Percentiles rank a stretch among this genome's conserved stretches.
phyloP scores from a whole-genome alignment of 306 rosid species.

The Ziziphus jujuba region DNA sequence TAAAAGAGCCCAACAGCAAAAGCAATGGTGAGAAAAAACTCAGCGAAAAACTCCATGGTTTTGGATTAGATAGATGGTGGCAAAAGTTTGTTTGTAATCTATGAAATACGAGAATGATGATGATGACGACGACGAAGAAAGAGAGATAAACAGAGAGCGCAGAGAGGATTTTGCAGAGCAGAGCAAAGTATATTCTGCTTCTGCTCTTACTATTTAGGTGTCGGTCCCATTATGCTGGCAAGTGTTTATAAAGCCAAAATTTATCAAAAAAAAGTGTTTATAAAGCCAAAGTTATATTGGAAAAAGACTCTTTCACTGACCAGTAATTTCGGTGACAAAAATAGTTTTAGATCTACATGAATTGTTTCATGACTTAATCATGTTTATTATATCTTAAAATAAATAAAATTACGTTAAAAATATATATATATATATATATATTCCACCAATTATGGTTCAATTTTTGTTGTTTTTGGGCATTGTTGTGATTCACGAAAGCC shows the following conservation, averaged over 20 bases:
- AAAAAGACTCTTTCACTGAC: conserved; percentile 39
- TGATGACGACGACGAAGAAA: not conserved
- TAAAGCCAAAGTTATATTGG: conserved; percentile 16
- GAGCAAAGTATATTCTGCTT: conserved; percentile 57
- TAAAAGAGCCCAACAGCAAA: conserved; percentile 44
- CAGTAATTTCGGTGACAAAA: not conserved
- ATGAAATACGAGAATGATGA: not conserved
- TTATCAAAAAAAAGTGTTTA: too few species aligned
- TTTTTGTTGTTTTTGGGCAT: too few species aligned
- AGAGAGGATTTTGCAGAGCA: conserved; percentile 36
- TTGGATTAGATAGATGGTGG: conserved; percentile 3
- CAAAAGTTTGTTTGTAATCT: not conserved
- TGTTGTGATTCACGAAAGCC: too few species aligned
- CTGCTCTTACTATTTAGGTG: conserved; percentile 21
- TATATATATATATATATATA: too few species aligned
- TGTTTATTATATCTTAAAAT: too few species aligned
- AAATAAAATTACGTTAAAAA: too few species aligned
- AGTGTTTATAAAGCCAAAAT: not conserved
- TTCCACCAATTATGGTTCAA: too few species aligned
- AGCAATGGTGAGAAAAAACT: conserved; percentile 37
- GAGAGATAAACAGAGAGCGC: not conserved
- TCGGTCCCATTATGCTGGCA: conserved; percentile 38
- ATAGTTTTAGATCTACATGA: too few species aligned
- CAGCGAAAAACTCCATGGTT: conserved; percentile 54
- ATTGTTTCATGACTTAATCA: too few species aligned